These are phyloP conservation scores for Aspergillus udagawae DNA, from an alignment of 2,329 filamentous ascomycete species.

Conservation along the genomic window DNA sequence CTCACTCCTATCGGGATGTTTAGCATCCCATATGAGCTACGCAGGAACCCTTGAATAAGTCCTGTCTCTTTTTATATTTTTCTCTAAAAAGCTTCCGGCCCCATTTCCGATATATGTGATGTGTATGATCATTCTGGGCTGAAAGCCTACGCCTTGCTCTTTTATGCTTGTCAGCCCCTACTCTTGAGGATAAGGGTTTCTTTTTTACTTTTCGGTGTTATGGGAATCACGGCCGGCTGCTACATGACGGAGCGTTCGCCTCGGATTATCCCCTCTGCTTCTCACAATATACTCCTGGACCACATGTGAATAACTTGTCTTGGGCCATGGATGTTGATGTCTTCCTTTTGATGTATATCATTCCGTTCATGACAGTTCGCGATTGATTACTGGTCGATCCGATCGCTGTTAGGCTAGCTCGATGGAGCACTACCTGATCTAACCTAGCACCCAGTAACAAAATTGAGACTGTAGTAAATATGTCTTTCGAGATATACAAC, in stretches of 20 bases:
- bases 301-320: neutral
- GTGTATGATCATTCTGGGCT: neutral
- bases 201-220: neutral
- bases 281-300: neutral
- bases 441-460: neutral
- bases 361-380: neutral
- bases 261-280: neutral
- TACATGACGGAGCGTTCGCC: neutral
- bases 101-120: neutral
- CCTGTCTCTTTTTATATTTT: neutral
- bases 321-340: neutral
- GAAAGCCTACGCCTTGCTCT: neutral
- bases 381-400: neutral
- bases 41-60: neutral
- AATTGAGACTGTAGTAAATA: neutral
- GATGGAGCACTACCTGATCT: neutral
- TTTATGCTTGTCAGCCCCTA: neutral
- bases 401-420: neutral
- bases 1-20: constrained; percentile 34
- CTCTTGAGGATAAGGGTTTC: neutral
- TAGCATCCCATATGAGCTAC: constrained; percentile 12
- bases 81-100: neutral
- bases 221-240: neutral
- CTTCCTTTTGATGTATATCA: neutral
- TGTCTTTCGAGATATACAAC: neutral